phyloP scores from a whole-genome alignment of 1,284 basidiomycete genomes.

The Takashimella koratensis region DNA sequence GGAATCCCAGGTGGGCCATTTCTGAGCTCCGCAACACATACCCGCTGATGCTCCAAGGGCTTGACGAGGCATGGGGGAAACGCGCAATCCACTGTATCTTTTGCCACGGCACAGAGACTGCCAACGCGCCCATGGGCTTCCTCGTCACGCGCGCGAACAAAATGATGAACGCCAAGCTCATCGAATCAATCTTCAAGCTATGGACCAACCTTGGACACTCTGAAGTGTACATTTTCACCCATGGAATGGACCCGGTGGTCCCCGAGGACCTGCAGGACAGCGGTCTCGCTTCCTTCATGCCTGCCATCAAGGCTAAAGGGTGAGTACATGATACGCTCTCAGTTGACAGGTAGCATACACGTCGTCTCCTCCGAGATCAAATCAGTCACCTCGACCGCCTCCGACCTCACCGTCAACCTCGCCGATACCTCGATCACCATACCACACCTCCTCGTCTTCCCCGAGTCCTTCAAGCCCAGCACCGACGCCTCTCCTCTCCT shows the following conservation, averaged over 20 bases:
- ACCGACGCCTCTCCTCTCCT: slow-evolving; percentile 10
- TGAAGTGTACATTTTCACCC: slow-evolving; percentile 19
- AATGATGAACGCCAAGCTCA: slow-evolving; percentile 15
- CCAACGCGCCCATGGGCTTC: slow-evolving; percentile 23
- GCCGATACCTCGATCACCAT: slow-evolving; percentile 9
- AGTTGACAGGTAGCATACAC: slow-evolving; percentile 9
- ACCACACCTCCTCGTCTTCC: slow-evolving; percentile 21
- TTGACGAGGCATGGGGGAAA: slow-evolving; percentile 27
- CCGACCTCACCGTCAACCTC: slow-evolving; percentile 12
- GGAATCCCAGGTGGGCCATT: slow-evolving; percentile 25
- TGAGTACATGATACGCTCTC: slow-evolving; percentile 7
- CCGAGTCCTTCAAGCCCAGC: slow-evolving; percentile 12
- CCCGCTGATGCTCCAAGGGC: too few species aligned
- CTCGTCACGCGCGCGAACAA: slow-evolving; percentile 16
- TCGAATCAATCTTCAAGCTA: slow-evolving; percentile 18
- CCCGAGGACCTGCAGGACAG: slow-evolving; percentile 16
- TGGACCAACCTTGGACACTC: slow-evolving; percentile 22
- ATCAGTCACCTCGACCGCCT: slow-evolving; percentile 3
- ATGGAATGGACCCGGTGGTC: slow-evolving; percentile 21
- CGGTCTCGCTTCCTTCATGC: slow-evolving; percentile 13
- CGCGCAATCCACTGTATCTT: slow-evolving; percentile 33
- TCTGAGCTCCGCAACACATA: neutral
- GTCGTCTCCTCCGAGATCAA: slow-evolving; percentile 16
- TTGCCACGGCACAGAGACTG: slow-evolving; percentile 37
- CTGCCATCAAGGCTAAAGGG: slow-evolving; percentile 16